Evolutionary conservation across 192 early-diverging fungal genomes (phyloP).

Genomic region (Mortierella claussenii): DNA sequence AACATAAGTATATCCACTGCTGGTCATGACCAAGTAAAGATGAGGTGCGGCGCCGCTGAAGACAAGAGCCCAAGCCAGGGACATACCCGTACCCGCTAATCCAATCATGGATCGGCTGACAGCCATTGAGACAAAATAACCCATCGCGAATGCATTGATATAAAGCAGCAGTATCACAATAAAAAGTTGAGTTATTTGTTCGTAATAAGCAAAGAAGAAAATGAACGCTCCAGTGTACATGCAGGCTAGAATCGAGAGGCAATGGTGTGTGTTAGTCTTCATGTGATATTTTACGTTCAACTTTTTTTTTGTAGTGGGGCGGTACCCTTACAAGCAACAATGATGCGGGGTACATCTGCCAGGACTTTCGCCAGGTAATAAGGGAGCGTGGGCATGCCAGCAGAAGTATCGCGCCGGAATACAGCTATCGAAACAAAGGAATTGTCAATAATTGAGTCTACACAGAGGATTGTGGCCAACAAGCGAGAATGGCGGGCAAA

Average conservation of each 20-base stretch:
- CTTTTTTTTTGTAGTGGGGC: not conserved
- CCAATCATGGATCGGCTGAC: constrained; percentile 55
- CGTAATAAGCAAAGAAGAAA: constrained; percentile 60
- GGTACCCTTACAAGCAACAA: constrained; percentile 58
- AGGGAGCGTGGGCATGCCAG: constrained; percentile 68
- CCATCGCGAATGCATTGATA: constrained; percentile 63
- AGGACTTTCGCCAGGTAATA: constrained; percentile 69
- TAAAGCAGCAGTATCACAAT: constrained; percentile 60
- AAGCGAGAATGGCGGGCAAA: no score
- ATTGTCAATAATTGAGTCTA: not conserved
- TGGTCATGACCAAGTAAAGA: constrained; percentile 50
- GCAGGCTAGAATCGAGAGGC: constrained; percentile 15
- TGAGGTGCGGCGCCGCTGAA: constrained; percentile 63
- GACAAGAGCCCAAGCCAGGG: constrained; percentile 66
- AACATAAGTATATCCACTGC: constrained; percentile 33
- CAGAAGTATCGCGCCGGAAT: constrained; percentile 68
- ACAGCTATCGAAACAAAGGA: constrained; percentile 53
- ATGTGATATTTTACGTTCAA: no score
- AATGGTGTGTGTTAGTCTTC: not conserved
- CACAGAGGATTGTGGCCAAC: no score
- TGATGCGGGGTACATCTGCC: constrained; percentile 68
- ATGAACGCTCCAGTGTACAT: constrained; percentile 68
- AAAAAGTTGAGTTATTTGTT: constrained; percentile 33
- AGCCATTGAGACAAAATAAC: constrained; percentile 64
- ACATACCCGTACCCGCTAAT: constrained; percentile 67